Percentiles rank a stretch among this genome's conserved stretches.
Conservation (phyloP, 805 yeast species). For the Candida xyloterini region DNA sequence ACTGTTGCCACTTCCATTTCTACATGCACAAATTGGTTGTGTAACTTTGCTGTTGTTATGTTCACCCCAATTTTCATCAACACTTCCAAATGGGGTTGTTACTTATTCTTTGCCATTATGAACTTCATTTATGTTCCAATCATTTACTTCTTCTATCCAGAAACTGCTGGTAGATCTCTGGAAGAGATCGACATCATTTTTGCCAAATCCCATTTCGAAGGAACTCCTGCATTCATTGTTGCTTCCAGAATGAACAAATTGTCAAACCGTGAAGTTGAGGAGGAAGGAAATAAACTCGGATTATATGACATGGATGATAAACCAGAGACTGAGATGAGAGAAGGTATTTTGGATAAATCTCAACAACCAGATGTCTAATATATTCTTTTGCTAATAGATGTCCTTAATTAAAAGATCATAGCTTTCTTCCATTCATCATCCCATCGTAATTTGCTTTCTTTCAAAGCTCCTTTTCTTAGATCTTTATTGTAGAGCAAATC, state of each 20-base stretch:
- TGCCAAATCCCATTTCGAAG: constrained; percentile 58
- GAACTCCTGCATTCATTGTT: constrained; percentile 57
- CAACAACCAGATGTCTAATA: constrained; percentile 3
- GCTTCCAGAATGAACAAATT: constrained; percentile 63
- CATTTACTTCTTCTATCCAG: constrained; percentile 69
- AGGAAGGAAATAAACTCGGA: constrained; percentile 57
- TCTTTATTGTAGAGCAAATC: constrained; percentile 32
- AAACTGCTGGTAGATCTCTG: constrained; percentile 71
- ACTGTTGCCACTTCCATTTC: constrained; percentile 63
- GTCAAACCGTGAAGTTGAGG: constrained; percentile 54
- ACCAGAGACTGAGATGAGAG: constrained; percentile 14
- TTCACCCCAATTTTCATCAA: constrained; percentile 57
- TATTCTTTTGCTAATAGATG: constrained; percentile 1
- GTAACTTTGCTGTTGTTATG: constrained; percentile 67
- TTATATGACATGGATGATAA: constrained; percentile 32
- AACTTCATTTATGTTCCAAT: constrained; percentile 61
- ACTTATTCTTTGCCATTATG: constrained; percentile 63
- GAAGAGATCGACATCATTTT: constrained; percentile 73
- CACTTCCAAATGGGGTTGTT: constrained; percentile 59
- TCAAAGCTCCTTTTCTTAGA: constrained; percentile 65
- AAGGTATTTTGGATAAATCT: constrained; percentile 7
- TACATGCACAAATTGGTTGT: constrained; percentile 68
- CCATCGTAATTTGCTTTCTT: constrained; percentile 75
- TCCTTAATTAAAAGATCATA: background rate
- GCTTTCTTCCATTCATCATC: constrained; percentile 59